These are phyloP conservation scores for Rutstroemia sp. DNA, from an alignment of 2,329 filamentous ascomycete genomes.

Conservation along the genomic window DNA sequence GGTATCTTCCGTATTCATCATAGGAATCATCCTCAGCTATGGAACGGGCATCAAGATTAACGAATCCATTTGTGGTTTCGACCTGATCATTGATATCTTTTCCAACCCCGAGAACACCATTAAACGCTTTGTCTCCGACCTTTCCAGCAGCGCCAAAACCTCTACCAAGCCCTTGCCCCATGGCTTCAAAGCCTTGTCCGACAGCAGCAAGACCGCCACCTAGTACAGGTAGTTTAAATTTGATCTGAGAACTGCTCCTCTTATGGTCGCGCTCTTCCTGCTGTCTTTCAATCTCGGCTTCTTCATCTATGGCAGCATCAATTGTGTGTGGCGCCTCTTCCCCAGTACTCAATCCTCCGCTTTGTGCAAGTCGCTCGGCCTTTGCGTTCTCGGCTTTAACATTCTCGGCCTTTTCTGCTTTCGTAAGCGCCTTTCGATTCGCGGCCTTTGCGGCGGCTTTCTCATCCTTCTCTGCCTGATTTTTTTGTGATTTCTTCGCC, in stretches of 20 bases:
- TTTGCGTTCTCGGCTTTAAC: conserved; percentile 32
- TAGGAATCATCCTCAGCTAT: conserved; percentile 21
- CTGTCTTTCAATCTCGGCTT: conserved; percentile 18
- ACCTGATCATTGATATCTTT: conserved; percentile 45
- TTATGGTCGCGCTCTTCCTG: conserved; percentile 8
- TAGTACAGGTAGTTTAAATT: conserved; percentile 20
- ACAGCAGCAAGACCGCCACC: conserved; percentile 22
- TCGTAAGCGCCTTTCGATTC: conserved; percentile 19
- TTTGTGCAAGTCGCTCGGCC: conserved; percentile 37
- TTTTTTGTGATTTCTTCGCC: conserved; percentile 73
- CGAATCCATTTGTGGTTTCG: conserved; percentile 42
- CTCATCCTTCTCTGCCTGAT: conserved; percentile 39
- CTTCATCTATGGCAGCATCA: conserved; percentile 38
- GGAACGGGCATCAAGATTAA: conserved; percentile 19
- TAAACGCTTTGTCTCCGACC: conserved; percentile 38
- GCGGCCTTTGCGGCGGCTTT: conserved; percentile 46
- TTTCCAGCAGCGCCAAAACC: conserved; percentile 22
- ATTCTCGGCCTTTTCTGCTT: conserved; percentile 30
- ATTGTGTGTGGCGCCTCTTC: conserved; percentile 47
- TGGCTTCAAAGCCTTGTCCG: conserved; percentile 24
- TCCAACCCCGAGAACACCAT: conserved; percentile 39
- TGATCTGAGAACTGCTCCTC: conserved; percentile 12
- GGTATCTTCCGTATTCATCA: conserved; percentile 26
- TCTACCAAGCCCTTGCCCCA: conserved; percentile 23
- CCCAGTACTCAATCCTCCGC: conserved; percentile 43